A percentile compares a stretch with the other conserved stretches of the same genome.
Evolutionary conservation across 768 basidiomycete genomes (phyloP).

Genomic region (Suillus hirtellus): DNA sequence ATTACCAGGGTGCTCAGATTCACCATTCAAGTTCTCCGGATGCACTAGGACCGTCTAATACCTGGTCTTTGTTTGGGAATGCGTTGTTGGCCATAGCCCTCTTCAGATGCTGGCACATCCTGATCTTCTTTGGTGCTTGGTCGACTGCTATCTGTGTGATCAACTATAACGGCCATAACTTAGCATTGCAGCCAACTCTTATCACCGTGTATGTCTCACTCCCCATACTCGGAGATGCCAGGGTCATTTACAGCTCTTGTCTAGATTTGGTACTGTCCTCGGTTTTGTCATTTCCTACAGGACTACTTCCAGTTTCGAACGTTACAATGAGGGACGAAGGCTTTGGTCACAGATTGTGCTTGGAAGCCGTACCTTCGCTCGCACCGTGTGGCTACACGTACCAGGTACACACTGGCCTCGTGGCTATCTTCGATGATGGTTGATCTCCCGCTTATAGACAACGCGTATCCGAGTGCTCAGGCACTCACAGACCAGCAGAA

Average conservation of each 20-base stretch:
- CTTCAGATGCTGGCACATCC: slow-evolving; percentile 46
- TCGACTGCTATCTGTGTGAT: slow-evolving; percentile 56
- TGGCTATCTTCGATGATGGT: not conserved
- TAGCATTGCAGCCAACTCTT: slow-evolving; percentile 53
- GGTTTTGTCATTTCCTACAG: slow-evolving; percentile 76
- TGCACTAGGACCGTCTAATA: not conserved
- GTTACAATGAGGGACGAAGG: slow-evolving; percentile 73
- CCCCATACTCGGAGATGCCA: not conserved
- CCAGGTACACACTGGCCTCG: slow-evolving; percentile 41
- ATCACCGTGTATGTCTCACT: slow-evolving; percentile 59
- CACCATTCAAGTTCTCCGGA: not conserved
- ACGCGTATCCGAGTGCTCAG: slow-evolving; percentile 22
- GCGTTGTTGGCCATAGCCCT: slow-evolving; percentile 39
- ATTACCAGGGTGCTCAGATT: slow-evolving; percentile 3
- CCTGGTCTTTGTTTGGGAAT: slow-evolving; percentile 39
- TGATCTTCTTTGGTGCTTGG: slow-evolving; percentile 67
- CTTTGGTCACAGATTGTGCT: slow-evolving; percentile 71
- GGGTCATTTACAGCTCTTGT: slow-evolving; percentile 30
- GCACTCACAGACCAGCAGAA: slow-evolving; percentile 17
- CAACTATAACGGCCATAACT: slow-evolving; percentile 43
- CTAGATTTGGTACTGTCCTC: slow-evolving; percentile 59
- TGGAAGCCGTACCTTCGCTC: slow-evolving; percentile 53
- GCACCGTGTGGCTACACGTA: slow-evolving; percentile 70
- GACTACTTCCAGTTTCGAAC: slow-evolving; percentile 71
- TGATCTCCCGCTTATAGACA: slow-evolving; percentile 20